Evolutionary conservation across 2,329 filamentous ascomycete species (phyloP).

Genomic region (Lecanicillium sp.): DNA sequence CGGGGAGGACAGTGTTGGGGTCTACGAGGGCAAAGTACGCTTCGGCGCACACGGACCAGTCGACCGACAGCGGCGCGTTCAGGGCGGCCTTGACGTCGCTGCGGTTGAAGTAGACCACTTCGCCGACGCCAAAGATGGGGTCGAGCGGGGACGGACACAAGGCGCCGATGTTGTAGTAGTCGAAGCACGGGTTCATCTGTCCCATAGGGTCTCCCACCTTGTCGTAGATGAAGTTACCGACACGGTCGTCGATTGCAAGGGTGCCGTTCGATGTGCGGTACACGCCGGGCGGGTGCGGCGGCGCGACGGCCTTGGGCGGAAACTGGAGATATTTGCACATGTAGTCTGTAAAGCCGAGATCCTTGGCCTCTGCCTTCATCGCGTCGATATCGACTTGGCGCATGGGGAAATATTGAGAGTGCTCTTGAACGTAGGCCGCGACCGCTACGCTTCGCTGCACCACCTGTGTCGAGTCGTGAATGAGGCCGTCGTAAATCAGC

Average conservation of each 20-base stretch:
- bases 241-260: conserved; percentile 47
- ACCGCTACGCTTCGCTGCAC: conserved; percentile 46
- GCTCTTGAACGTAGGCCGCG: conserved; percentile 55
- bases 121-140: not conserved
- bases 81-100: conserved; percentile 59
- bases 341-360: conserved; percentile 55
- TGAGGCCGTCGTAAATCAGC: conserved; percentile 64
- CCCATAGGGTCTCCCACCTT: conserved; percentile 12
- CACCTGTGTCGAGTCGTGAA: conserved; percentile 40
- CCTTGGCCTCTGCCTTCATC: conserved; percentile 42
- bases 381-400: conserved; percentile 51
- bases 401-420: conserved; percentile 32
- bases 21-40: conserved; percentile 23
- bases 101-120: conserved; percentile 61
- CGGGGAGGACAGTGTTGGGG: conserved; percentile 17
- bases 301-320: conserved; percentile 55
- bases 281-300: conserved; percentile 31
- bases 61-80: conserved; percentile 44
- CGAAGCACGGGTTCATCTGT: conserved; percentile 68
- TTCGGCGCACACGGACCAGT: conserved; percentile 24
- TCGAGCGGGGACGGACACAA: conserved; percentile 69
- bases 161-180: conserved; percentile 63
- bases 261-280: conserved; percentile 39
- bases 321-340: conserved; percentile 54
- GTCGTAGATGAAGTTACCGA: conserved; percentile 41